Conservation (phyloP, 768 basidiomycete genomes). For the Lentinula edodes region DNA sequence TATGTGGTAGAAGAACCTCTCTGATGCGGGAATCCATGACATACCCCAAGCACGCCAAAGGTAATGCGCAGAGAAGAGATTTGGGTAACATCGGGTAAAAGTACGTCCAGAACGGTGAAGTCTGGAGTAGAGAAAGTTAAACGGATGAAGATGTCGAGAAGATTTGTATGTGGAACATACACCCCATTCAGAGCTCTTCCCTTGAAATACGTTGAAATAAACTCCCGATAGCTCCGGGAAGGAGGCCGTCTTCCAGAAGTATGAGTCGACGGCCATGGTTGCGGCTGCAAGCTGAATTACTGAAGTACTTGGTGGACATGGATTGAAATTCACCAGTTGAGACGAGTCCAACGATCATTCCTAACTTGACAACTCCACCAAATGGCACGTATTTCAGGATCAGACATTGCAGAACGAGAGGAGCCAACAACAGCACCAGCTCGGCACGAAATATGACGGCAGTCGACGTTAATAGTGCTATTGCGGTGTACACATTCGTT, state of each 20-base stretch:
- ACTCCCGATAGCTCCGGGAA: conserved; percentile 86
- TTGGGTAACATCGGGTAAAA: conserved; percentile 65
- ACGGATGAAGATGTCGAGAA: not conserved
- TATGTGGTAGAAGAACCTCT: conserved; percentile 43
- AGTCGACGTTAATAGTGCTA: conserved; percentile 61
- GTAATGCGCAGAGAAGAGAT: conserved; percentile 60
- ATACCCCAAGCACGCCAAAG: conserved; percentile 53
- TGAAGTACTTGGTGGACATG: not conserved
- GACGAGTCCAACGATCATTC: conserved; percentile 37
- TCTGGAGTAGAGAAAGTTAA: conserved; percentile 32
- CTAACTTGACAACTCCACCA: conserved; percentile 38
- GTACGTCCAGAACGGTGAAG: conserved; percentile 67
- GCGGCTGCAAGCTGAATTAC: conserved; percentile 32
- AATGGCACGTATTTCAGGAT: conserved; percentile 37
- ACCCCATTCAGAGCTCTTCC: conserved; percentile 91
- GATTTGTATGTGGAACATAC: conserved; percentile 38
- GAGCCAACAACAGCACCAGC: conserved; percentile 58
- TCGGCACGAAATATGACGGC: conserved; percentile 79
- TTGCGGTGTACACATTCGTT: conserved; percentile 30
- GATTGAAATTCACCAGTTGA: conserved; percentile 44
- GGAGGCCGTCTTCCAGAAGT: conserved; percentile 70
- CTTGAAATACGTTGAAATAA: conserved; percentile 82
- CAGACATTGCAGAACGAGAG: conserved; percentile 53
- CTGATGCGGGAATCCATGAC: conserved; percentile 43
- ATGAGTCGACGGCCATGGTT: conserved; percentile 71